Base-by-base conservation (phyloP, 2,329 filamentous ascomycete species). In the Phialophora tarda region DNA sequence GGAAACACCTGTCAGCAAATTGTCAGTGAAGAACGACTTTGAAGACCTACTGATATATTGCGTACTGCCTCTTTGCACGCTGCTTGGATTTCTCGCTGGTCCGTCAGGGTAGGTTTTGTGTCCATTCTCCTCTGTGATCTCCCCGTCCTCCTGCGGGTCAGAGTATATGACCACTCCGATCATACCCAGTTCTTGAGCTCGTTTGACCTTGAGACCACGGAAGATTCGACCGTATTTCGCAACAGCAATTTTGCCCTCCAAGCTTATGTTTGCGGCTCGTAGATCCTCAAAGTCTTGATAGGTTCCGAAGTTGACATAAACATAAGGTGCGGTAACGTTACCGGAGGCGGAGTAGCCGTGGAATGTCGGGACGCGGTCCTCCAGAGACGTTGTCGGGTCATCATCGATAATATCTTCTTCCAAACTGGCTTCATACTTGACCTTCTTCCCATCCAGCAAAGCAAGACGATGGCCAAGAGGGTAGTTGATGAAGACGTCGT, bases 281-380 rank as follows among this genome's bases (percentile, higher is more conserved):
- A 98, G 83, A 70, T 96, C 92, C 72, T 95, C 90, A 71, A 89
- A 98, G 76, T 98, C 94, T 70, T 85, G 81, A 75, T 89, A 96
- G 0, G 91, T 95, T 60, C 93, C 94, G 74, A 95, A 96, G 78
- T 97, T 97, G 76, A 91, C 92, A 74, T 90, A 98, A 34, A 97
- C 91, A 71, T 91, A 95, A 14, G 88, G 86, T 2, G 88, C 92
- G 0, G 94, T 97, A 56, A 96, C 94, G 77, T 98, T 96, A 30
- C 94, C 94, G 67, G 84, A 93, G 4, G 93, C 93, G 3, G 92
- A 96, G 78, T 97, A 98, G 61, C 94, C 95, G 75, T 98, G 94
- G 81, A 98, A 98, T 0, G 90, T 94, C 0, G 94, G 93, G 26
- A 98, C 85, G 32, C 92, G 84, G 73, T 93, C 85, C 10, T 85